Percentiles rank a stretch among this genome's conserved stretches.
phyloP scores from a whole-genome alignment of 2,329 filamentous ascomycete species.

The Penicillium crustosum region DNA sequence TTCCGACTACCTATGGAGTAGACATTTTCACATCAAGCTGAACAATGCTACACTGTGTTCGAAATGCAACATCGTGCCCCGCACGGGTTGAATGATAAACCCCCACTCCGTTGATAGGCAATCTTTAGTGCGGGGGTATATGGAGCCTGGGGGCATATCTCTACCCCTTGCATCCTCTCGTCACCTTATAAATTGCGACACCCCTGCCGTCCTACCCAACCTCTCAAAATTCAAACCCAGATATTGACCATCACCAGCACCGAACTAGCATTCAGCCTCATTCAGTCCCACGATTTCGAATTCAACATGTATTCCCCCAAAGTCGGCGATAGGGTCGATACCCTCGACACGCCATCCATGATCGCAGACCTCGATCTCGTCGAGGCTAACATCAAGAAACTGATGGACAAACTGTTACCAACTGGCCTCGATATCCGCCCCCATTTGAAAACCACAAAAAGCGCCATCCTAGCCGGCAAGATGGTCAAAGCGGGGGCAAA shows the following conservation, averaged over 20 bases:
- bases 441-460: conserved; percentile 57
- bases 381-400: conserved; percentile 52
- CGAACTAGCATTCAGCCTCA: neutral
- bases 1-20: too few species aligned
- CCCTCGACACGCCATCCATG: conserved; percentile 58
- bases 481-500: conserved; percentile 50
- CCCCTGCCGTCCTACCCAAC: neutral
- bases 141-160: neutral
- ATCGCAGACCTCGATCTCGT: conserved; percentile 55
- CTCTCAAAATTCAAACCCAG: neutral
- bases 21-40: too few species aligned
- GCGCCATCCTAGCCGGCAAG: conserved; percentile 46
- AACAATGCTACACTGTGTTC: neutral
- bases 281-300: neutral
- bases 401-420: conserved; percentile 49
- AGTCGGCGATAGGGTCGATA: conserved; percentile 44
- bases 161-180: neutral
- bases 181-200: neutral
- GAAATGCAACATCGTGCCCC: neutral
- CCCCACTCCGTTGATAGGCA: neutral
- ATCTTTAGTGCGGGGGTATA: conserved; percentile 1
- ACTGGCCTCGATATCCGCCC: conserved; percentile 50
- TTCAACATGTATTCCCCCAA: conserved; percentile 43
- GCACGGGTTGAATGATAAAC: neutral
- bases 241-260: neutral